Conservation (phyloP, 352 stramenopile genomes). For the Pythium monospermum region DNA sequence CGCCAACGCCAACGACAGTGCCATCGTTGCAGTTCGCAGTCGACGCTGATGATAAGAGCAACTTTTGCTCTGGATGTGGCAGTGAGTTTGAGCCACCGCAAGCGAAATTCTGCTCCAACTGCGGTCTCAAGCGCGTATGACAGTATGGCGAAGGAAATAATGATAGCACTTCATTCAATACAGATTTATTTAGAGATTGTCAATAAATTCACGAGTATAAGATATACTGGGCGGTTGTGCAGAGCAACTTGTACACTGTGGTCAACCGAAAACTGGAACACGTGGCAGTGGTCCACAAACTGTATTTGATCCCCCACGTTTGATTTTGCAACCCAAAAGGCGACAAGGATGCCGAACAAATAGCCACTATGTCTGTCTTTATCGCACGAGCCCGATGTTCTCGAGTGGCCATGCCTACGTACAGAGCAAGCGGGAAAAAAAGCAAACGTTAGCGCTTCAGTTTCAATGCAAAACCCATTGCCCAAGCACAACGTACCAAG, state of each 20-base stretch:
- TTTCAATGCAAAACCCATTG: background rate
- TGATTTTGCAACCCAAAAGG: too few species aligned
- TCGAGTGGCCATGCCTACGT: conserved; percentile 17
- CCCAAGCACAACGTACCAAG: conserved; percentile 47
- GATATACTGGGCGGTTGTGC: too few species aligned
- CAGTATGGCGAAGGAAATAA: too few species aligned
- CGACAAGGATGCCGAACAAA: too few species aligned
- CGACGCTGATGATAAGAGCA: background rate
- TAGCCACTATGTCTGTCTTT: conserved; percentile 6
- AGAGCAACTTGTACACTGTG: too few species aligned
- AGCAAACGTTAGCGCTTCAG: background rate
- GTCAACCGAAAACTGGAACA: too few species aligned
- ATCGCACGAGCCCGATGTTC: conserved; percentile 22
- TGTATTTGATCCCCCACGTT: too few species aligned
- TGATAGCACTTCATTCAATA: too few species aligned
- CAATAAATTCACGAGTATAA: too few species aligned
- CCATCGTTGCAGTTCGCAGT: too few species aligned
- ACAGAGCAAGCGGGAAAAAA: background rate
- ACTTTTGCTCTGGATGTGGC: conserved; percentile 35
- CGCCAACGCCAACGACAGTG: background rate
- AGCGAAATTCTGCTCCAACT: conserved; percentile 76
- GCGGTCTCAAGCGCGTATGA: conserved; percentile 42
- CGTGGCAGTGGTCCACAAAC: too few species aligned
- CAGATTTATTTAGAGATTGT: too few species aligned
- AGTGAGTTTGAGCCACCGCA: conserved; percentile 35